phyloP scores from a whole-genome alignment of 2,329 filamentous ascomycete species.

The Venturia aucupariae region DNA sequence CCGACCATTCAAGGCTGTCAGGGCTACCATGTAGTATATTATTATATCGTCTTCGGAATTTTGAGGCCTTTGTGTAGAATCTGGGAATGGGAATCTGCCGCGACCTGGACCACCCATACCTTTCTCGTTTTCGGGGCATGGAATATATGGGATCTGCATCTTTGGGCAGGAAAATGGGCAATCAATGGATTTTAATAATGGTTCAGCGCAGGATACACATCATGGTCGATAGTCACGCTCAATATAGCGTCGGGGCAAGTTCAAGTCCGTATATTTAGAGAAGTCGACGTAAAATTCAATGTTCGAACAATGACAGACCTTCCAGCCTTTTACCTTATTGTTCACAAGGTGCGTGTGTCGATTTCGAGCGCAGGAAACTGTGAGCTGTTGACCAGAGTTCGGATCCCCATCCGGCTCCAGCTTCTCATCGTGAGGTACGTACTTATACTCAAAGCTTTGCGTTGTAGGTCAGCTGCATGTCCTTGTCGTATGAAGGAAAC shows the following conservation, averaged over 20 bases:
- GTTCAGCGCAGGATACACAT: conserved; percentile 1
- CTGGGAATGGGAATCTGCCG: neutral
- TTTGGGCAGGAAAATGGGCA: neutral
- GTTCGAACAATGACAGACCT: neutral
- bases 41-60: neutral
- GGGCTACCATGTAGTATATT: neutral
- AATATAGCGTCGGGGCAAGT: neutral
- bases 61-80: neutral
- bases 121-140: neutral
- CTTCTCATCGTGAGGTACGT: neutral
- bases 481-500: neutral
- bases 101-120: neutral
- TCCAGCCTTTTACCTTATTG: too few species aligned
- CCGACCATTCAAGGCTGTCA: conserved; percentile 7
- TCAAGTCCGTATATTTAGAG: too few species aligned
- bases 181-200: neutral
- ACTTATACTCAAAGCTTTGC: neutral
- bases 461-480: neutral
- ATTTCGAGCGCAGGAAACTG: too few species aligned
- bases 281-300: too few species aligned
- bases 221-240: neutral
- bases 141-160: neutral
- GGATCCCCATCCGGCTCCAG: neutral
- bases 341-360: too few species aligned
- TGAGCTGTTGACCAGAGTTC: neutral